Evolutionary conservation across 148 eudicot genomes (phyloP), one percentile per base, ranked within the genome.

Genomic region (Arctostaphylos glauca): DNA sequence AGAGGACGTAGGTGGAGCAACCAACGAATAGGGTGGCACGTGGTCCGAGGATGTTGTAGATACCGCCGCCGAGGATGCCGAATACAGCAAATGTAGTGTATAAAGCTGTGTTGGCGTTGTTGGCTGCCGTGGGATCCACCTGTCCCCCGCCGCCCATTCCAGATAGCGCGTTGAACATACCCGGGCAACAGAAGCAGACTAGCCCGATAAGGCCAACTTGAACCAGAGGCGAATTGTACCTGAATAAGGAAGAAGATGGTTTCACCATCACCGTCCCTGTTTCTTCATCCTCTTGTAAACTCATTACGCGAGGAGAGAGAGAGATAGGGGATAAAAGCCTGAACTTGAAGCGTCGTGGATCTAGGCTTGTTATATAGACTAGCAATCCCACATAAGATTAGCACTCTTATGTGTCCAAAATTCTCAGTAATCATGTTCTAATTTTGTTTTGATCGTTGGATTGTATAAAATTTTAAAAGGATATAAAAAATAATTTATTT

Each of bases 111-210:
- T 90, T 91, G 72, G 99, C 99, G 82, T 94, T 94, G 92, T 97
- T 97, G 0, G 94, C 91, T 5, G 97, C 99, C 4, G 95, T 92
- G 86, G 88, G 97, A 52, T 97, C 94, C 14, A 97, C 92, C 71
- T 97, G 99, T 38, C 99, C 98, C 8, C 97, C 97, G 41, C 97
- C 99, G 54, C 99, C 99, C 97, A 94, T 92, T 12, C 99, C 99
- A 9, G 96, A 90, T 6, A 94, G 89, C 54, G 99, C 97, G 86
- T 92, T 94, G 88, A 92, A 97, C 99, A 97, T 97, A 0, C 99
- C 99, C 0, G 99, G 97, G 46, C 98, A 93, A 83, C 99, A 97
- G 85, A 97, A 97, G 74, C 99, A 94, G 55, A 97, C 97, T 2
- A 94, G 62, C 1, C 98, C 99, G 74, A 97, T 94, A 0, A 97